Conservation (phyloP, 78 protist species). For the Cavenderia fasciculata region DNA sequence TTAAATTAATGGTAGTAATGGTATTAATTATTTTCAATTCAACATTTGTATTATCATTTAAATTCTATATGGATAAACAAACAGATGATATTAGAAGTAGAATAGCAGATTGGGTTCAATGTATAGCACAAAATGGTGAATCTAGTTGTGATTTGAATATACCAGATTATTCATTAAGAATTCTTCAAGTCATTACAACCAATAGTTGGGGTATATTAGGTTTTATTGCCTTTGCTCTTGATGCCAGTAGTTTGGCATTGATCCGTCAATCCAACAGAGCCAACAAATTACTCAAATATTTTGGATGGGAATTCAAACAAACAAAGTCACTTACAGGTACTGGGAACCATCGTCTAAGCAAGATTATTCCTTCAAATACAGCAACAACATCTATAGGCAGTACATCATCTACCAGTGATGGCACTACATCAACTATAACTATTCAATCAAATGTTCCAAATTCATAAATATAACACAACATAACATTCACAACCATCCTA, state of each 20-base stretch:
- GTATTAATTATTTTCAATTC: conserved; percentile 12
- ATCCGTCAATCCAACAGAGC: background rate
- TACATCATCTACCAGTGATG: too few species aligned
- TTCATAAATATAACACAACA: too few species aligned
- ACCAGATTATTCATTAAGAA: conserved; percentile 19
- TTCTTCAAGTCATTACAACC: background rate
- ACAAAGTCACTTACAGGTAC: too few species aligned
- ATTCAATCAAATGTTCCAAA: too few species aligned
- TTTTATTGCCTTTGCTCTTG: conserved; percentile 35
- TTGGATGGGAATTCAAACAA: too few species aligned
- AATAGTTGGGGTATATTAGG: conserved; percentile 10
- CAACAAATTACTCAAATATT: too few species aligned
- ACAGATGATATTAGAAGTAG: background rate
- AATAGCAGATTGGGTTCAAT: background rate
- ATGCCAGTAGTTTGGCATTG: background rate
- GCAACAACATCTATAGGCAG: too few species aligned
- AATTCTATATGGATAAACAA: conserved; percentile 29
- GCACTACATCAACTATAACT: too few species aligned
- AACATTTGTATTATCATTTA: conserved; percentile 1
- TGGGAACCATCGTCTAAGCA: too few species aligned
- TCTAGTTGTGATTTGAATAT: background rate
- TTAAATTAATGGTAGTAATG: conserved; percentile 4
- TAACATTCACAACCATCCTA: too few species aligned
- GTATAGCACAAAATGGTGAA: background rate
- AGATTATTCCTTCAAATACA: too few species aligned